Base-by-base conservation (phyloP, 1,284 basidiomycete genomes). In the Mycena sp. region DNA sequence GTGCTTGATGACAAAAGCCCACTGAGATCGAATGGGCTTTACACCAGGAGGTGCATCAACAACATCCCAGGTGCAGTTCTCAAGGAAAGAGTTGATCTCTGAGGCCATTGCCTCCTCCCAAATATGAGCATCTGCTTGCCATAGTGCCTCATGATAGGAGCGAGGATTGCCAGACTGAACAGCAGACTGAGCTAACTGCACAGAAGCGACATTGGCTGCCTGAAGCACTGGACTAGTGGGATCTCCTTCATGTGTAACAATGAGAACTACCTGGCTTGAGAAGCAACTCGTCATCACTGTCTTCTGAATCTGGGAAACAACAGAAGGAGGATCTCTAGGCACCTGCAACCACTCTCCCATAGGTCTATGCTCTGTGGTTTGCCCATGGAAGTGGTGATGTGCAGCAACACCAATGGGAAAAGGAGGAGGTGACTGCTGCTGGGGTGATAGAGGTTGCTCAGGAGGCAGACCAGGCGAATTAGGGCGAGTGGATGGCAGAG, bases 301-400 rank as follows among this genome's bases (percentile, higher is more conserved):
- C 17, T 19, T 49, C 46, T n/a, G 28, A 49, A 49, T 46, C n/a
- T 5, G 38, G 7, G 21, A 5, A 44, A 10, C 10, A n/a, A 28
- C n/a, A 17, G 41, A 19, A n/a, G 53, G 19, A 19, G n/a, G 28
- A n/a, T 46, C 23, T 32, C 23, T 40, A 43, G 40, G 52, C 9
- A 23, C 29, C 25, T 44, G 44, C 53, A 40, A 55, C 53, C 41
- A 55, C 52, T 54, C 52, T 41, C 53, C 53, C 41, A 17, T 6
- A 45, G 53, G 28, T 17, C 41, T 44, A 14, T 55, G 53, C 21
- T 30, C 53, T 7, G 37, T 38, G 2, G 50, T 50, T 23, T 50
- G 29, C 16, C 48, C 48, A 35, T 38, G 32, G 19, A 21, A 52
- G 32, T 23, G 21, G 19, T 17, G 32, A 29, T n/a, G n/a, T n/a